These are phyloP conservation scores for Chaetomiaceae sp. DNA, from an alignment of 2,329 filamentous ascomycete species.

Conservation along the genomic window DNA sequence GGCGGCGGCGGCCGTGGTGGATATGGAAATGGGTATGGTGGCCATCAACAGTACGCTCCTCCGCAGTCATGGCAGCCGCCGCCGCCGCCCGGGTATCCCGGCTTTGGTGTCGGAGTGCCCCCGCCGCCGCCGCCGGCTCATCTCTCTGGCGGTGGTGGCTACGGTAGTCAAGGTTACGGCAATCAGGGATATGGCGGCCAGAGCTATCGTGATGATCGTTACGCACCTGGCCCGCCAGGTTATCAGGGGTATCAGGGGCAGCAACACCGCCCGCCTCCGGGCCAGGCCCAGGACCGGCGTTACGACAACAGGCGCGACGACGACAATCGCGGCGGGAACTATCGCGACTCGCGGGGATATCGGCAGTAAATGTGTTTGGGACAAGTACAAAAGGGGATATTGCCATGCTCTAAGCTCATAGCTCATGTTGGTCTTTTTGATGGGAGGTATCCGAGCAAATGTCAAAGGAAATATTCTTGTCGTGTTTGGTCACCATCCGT, in stretches of 20 bases:
- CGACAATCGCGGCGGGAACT: constrained; percentile 8
- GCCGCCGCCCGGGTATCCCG: constrained; percentile 42
- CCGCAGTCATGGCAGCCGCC: constrained; percentile 32
- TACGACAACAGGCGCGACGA: constrained; percentile 17
- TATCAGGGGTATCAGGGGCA: constrained; percentile 11
- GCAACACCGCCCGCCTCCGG: constrained; percentile 16
- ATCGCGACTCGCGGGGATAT: constrained; percentile 23
- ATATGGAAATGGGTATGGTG: constrained; percentile 21
- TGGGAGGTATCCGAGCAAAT: neutral
- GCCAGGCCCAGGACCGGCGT: constrained; percentile 18
- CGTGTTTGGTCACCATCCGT: no score
- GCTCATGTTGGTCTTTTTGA: neutral
- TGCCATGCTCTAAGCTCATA: neutral
- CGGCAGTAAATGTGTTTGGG: neutral
- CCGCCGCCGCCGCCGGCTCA: constrained; percentile 43
- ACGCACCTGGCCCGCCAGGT: constrained; percentile 11
- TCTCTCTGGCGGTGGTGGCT: constrained; percentile 11
- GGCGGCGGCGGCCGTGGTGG: constrained; percentile 6
- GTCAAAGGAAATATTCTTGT: neutral
- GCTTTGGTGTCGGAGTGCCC: constrained; percentile 41
- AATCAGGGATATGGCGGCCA: constrained; percentile 12
- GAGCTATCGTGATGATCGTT: constrained; percentile 10
- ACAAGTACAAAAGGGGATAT: neutral
- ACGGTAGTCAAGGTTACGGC: constrained; percentile 17
- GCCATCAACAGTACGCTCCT: constrained; percentile 25